phyloP scores from a whole-genome alignment of 306 rosid species.

The Quercus robur region DNA sequence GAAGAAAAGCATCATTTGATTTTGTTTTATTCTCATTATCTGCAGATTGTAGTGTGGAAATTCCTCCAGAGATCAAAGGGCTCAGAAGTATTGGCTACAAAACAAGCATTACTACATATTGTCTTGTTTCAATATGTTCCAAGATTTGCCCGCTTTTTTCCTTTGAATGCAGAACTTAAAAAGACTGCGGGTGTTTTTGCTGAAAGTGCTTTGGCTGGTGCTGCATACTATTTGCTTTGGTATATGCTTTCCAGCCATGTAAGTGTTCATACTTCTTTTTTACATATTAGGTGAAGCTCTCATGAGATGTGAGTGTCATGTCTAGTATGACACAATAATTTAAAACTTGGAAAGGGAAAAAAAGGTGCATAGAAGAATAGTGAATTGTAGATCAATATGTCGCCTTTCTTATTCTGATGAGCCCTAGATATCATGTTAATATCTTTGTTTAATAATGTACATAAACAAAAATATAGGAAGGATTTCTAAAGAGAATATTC shows the following conservation, averaged over 20 bases:
- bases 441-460: neutral
- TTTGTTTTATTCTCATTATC: neutral
- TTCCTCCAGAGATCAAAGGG: constrained; percentile 44
- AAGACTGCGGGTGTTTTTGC: constrained; percentile 86
- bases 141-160: constrained; percentile 69
- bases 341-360: no score
- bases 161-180: constrained; percentile 79
- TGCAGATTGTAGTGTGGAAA: constrained; percentile 66
- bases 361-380: neutral
- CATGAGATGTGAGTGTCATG: neutral
- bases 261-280: constrained; percentile 24
- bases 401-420: neutral
- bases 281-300: neutral
- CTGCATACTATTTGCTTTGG: constrained; percentile 80
- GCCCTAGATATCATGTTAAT: neutral
- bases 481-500: neutral
- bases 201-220: constrained; percentile 81
- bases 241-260: constrained; percentile 90
- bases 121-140: constrained; percentile 70
- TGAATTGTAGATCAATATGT: neutral
- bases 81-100: constrained; percentile 61
- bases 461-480: neutral
- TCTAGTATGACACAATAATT: neutral
- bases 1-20: neutral
- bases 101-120: constrained; percentile 51